A percentile compares a stretch with the other conserved stretches of the same genome.
phyloP scores from a whole-genome alignment of 495 filamentous ascomycete species.

The Bombardia bombarda region DNA sequence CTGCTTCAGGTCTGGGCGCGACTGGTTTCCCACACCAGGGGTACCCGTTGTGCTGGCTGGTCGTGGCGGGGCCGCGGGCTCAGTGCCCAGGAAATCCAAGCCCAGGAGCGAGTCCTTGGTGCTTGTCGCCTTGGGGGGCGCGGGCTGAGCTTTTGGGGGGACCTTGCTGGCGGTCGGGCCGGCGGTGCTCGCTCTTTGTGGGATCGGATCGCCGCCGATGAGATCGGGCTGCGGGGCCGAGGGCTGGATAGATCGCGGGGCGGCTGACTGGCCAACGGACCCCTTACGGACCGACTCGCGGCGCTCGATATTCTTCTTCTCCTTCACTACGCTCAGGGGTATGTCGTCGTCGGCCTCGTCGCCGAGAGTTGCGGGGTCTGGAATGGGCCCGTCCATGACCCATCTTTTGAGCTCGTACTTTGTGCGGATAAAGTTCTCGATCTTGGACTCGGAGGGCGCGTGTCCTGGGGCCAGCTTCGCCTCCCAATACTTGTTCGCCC shows the following conservation, averaged over 20 bases:
- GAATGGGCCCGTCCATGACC: slow-evolving; percentile 95
- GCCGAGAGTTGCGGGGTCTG: slow-evolving; percentile 80
- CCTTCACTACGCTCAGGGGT: slow-evolving; percentile 48
- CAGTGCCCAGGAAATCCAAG: slow-evolving; percentile 81
- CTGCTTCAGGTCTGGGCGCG: slow-evolving; percentile 89
- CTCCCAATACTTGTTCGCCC: slow-evolving; percentile 99
- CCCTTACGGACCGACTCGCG: slow-evolving; percentile 37
- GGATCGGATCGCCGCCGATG: slow-evolving; percentile 39
- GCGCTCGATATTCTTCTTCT: slow-evolving; percentile 46
- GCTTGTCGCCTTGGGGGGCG: slow-evolving; percentile 46
- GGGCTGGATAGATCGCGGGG: slow-evolving; percentile 12
- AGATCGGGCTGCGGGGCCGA: slow-evolving; percentile 38
- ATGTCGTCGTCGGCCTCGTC: slow-evolving; percentile 80
- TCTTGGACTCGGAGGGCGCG: slow-evolving; percentile 95
- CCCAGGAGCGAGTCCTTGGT: slow-evolving; percentile 84
- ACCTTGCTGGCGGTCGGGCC: slow-evolving; percentile 60
- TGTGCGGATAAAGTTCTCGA: slow-evolving; percentile 97
- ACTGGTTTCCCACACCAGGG: slow-evolving; percentile 50
- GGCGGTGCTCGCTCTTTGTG: slow-evolving; percentile 47
- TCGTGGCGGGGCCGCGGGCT: slow-evolving; percentile 56
- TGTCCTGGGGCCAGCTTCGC: slow-evolving; percentile 85
- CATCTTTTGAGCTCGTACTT: slow-evolving; percentile 98
- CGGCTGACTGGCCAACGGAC: slow-evolving; percentile 26
- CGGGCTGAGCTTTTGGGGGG: slow-evolving; percentile 55
- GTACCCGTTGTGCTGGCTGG: slow-evolving; percentile 65